These are phyloP conservation scores for Didymella pomorum DNA, from an alignment of 2,329 filamentous ascomycete species.

Conservation along the genomic window DNA sequence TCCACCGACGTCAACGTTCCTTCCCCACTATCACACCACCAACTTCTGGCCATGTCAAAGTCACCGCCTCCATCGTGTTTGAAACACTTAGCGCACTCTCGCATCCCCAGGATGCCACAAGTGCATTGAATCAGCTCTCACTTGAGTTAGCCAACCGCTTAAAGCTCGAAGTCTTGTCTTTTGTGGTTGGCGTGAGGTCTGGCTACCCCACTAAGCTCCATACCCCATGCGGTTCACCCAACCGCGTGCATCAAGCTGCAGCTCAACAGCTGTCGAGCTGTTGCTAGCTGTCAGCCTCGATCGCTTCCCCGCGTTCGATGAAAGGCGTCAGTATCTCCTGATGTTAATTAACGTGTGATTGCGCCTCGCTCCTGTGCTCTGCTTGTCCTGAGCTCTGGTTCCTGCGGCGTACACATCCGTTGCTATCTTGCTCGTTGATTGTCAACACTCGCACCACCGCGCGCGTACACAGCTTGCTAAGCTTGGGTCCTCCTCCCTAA, in stretches of 20 bases:
- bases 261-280: conserved; percentile 34
- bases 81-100: conserved; percentile 18
- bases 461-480: conserved; percentile 9
- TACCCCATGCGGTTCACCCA: conserved; percentile 18
- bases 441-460: conserved; percentile 18
- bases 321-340: conserved; percentile 19
- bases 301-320: conserved; percentile 25
- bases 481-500: conserved; percentile 9
- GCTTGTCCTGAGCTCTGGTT: conserved; percentile 11
- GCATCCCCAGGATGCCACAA: conserved; percentile 22
- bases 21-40: conserved; percentile 23
- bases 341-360: conserved; percentile 17
- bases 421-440: conserved; percentile 14
- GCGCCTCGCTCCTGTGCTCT: conserved; percentile 13
- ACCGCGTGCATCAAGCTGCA: conserved; percentile 36
- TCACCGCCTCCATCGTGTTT: conserved; percentile 24
- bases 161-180: conserved; percentile 1
- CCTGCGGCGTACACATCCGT: conserved; percentile 16
- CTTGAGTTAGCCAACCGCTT: conserved; percentile 22
- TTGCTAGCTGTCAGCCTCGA: conserved; percentile 26
- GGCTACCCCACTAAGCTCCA: conserved; percentile 37
- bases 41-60: conserved; percentile 19
- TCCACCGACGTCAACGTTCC: conserved; percentile 26
- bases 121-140: conserved; percentile 27
- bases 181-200: conserved; percentile 14